Base-by-base conservation (phyloP, 805 yeast genomes). In the Yarrowia keelungensis region DNA sequence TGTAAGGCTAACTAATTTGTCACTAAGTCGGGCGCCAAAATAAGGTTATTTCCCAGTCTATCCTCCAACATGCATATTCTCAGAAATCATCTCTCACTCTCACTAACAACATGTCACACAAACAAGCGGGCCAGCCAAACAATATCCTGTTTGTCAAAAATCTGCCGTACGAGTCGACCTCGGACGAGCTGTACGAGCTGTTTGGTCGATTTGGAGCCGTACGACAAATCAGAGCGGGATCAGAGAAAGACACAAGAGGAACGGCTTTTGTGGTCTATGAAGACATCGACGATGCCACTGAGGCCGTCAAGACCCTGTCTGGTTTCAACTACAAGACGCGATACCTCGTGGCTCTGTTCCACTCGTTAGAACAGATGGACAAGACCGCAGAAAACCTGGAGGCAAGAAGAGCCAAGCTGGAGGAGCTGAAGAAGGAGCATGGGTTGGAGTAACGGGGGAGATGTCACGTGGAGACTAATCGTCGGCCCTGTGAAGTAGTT, bases 261-360 rank as follows among this genome's bases (percentile, higher is more conserved):
- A 84, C 87, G 8, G 87, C 88, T 32, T 81, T 83, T 68, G 83
- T 87, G 16, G 82, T 87, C 2, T 88, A 81, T 74, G 83, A 82
- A 65, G 84, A 83, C 54, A 69, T 82, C 19, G 76, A 76, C 36
- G 81, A 81, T 70, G 88, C 90, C 15, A 75, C 74, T n/a, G 74
- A 75, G 41, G 89, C 90, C 0, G 78, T 82, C 22, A 82, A 81
- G n/a, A 87, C 84, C 70, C 74, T 87, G 66, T 84, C 84, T 66
- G 91, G 91, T 1, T 84, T 83, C 70, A 86, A 87, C 72, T 84
- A 84, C 71, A 82, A 84, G 69, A 86, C 87, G 9, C 73, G 91
- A 68, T 87, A 87, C 73, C 72, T 87, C 42, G 87, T 87, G 35
- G 85, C 86, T 10, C 75, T 81, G 65, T 67, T 81, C 69, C 86